phyloP scores from a whole-genome alignment of 2,329 filamentous ascomycete genomes.

The Pseudocercospora eumusae region DNA sequence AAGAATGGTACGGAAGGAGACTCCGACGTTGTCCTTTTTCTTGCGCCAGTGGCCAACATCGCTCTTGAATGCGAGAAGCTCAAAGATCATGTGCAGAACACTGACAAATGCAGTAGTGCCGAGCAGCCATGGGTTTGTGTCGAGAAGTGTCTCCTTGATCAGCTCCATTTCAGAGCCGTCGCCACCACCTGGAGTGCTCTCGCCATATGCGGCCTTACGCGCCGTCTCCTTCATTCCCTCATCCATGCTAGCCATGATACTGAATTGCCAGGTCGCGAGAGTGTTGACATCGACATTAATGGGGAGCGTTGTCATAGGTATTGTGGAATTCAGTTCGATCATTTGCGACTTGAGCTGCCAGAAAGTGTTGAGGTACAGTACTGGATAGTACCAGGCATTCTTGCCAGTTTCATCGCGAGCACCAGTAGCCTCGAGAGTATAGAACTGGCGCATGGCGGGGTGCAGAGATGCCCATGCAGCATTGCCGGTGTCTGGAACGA shows the following conservation, averaged over 20 bases:
- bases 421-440: slow-evolving; percentile 76
- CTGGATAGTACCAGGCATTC: slow-evolving; percentile 91
- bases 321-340: slow-evolving; percentile 86
- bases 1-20: slow-evolving; percentile 91
- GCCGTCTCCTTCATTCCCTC: slow-evolving; percentile 82
- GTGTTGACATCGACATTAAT: slow-evolving; percentile 83
- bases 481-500: slow-evolving; percentile 77
- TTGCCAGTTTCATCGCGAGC: slow-evolving; percentile 81
- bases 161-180: slow-evolving; percentile 95
- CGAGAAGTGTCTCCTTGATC: slow-evolving; percentile 91
- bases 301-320: slow-evolving; percentile 80
- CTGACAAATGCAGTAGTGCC: slow-evolving; percentile 81
- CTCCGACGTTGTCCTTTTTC: slow-evolving; percentile 98
- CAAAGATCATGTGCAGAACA: slow-evolving; percentile 89
- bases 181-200: slow-evolving; percentile 70
- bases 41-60: slow-evolving; percentile 98
- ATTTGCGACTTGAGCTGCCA: slow-evolving; percentile 94
- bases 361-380: slow-evolving; percentile 92
- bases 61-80: slow-evolving; percentile 93
- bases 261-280: slow-evolving; percentile 85
- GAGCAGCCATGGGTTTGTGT: slow-evolving; percentile 90
- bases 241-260: slow-evolving; percentile 79
- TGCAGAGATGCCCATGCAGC: slow-evolving; percentile 67
- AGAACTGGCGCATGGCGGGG: slow-evolving; percentile 73
- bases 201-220: slow-evolving; percentile 73